A percentile compares a stretch with the other conserved stretches of the same genome.
phyloP scores from a whole-genome alignment of 2,329 filamentous ascomycete genomes.

The Ambrosiella xylebori region DNA sequence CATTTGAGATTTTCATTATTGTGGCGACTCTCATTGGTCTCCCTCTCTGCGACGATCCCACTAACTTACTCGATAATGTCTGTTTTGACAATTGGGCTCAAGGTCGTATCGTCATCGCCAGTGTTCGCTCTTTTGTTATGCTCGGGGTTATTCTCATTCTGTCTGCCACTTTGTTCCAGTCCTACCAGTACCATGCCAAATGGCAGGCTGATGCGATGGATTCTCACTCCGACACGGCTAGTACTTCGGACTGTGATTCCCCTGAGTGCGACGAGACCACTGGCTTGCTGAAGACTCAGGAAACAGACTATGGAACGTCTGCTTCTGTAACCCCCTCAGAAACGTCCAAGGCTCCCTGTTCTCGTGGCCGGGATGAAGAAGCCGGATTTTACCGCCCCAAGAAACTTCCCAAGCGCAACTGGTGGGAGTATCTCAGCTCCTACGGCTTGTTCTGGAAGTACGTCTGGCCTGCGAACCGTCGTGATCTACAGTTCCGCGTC shows the following conservation, averaged over 20 bases:
- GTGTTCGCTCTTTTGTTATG: conserved; percentile 41
- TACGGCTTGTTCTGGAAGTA: conserved; percentile 94
- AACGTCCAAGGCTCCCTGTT: conserved; percentile 16
- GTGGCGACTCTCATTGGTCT: conserved; percentile 44
- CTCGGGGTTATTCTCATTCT: conserved; percentile 43
- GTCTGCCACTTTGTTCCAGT: conserved; percentile 19
- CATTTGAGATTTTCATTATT: conserved; percentile 57
- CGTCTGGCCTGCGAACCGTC: conserved; percentile 76
- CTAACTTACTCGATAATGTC: conserved; percentile 4
- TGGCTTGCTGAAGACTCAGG: conserved; percentile 33
- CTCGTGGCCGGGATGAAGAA: conserved; percentile 34
- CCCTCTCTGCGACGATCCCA: neutral
- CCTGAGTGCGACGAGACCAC: conserved; percentile 38
- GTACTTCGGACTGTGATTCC: conserved; percentile 22
- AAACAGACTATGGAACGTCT: neutral
- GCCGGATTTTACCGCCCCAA: conserved; percentile 80
- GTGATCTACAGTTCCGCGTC: conserved; percentile 58
- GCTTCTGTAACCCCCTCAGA: neutral
- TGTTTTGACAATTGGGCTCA: conserved; percentile 25
- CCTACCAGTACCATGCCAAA: neutral
- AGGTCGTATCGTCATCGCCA: conserved; percentile 39
- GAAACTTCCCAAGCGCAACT: conserved; percentile 70
- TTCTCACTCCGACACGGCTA: conserved; percentile 1
- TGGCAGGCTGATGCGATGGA: conserved; percentile 1
- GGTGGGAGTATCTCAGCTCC: conserved; percentile 89